Conservation (phyloP, 768 basidiomycete genomes). For the Phaeotremella skinneri region DNA sequence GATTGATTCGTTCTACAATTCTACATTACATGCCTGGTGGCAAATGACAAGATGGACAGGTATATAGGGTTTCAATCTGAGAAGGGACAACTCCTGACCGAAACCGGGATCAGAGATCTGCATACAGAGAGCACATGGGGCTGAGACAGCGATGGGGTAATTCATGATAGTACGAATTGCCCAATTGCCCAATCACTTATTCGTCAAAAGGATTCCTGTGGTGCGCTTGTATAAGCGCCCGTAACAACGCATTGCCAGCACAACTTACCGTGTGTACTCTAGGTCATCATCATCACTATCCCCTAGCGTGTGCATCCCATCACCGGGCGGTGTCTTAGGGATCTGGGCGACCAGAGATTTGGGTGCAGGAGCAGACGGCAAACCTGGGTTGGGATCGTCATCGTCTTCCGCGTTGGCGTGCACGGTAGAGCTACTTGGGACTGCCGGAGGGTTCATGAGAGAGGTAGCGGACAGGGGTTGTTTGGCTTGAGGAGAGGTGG, state of each 20-base stretch:
- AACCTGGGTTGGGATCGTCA: slow-evolving; percentile 36
- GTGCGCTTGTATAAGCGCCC: not conserved
- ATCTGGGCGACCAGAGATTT: slow-evolving; percentile 31
- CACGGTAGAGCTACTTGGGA: too few species aligned
- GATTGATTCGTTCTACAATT: too few species aligned
- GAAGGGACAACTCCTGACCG: too few species aligned
- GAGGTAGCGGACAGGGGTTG: slow-evolving; percentile 4
- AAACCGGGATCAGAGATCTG: too few species aligned
- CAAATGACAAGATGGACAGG: too few species aligned
- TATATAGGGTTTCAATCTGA: too few species aligned
- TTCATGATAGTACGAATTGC: too few species aligned
- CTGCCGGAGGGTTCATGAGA: not conserved
- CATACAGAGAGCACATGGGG: too few species aligned
- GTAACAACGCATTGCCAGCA: not conserved
- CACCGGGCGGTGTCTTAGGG: slow-evolving; percentile 42
- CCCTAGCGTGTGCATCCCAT: slow-evolving; percentile 22
- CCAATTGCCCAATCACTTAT: not conserved
- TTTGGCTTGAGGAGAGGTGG: slow-evolving; percentile 35
- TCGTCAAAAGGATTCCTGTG: slow-evolving; percentile 46
- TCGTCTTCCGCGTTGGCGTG: slow-evolving; percentile 18
- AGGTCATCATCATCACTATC: slow-evolving; percentile 48
- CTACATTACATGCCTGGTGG: too few species aligned
- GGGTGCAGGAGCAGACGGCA: slow-evolving; percentile 19
- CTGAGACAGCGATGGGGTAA: too few species aligned
- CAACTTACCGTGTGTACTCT: slow-evolving; percentile 48